A percentile compares a stretch with the other conserved stretches of the same genome.
Conservation (phyloP, 139 green algal genomes). For the Haematococcus lacustris region DNA sequence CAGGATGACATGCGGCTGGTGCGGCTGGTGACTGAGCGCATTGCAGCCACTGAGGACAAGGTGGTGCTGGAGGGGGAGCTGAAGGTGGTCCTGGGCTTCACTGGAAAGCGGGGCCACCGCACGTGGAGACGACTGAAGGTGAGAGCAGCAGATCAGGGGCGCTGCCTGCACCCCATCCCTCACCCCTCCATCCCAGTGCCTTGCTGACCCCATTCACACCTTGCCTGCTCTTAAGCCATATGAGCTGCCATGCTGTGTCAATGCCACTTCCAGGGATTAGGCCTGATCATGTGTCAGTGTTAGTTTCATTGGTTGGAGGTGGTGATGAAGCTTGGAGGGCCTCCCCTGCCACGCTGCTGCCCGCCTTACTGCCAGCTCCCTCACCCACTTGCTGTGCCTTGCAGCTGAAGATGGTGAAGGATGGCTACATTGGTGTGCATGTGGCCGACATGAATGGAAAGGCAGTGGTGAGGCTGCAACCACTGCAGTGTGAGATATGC, state of each 20-base stretch:
- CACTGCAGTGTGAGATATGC: no score
- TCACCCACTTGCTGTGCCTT: conserved; percentile 10
- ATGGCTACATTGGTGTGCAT: conserved; percentile 27
- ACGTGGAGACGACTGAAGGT: conserved; percentile 39
- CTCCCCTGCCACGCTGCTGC: no score
- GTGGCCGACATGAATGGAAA: conserved; percentile 17
- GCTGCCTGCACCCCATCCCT: no score
- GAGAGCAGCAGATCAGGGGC: neutral
- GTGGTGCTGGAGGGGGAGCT: conserved; percentile 42
- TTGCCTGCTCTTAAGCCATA: neutral
- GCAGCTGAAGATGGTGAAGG: conserved; percentile 23
- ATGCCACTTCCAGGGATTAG: no score
- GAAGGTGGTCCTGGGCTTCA: conserved; percentile 42
- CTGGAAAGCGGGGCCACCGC: conserved; percentile 25
- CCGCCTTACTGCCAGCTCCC: no score
- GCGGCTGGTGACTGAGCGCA: conserved; percentile 17
- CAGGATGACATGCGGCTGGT: conserved; percentile 27
- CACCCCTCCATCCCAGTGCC: neutral
- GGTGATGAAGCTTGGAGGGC: no score
- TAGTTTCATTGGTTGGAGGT: no score
- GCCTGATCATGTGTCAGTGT: no score
- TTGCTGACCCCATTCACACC: neutral
- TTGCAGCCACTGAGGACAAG: conserved; percentile 14
- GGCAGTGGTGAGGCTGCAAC: conserved; percentile 8
- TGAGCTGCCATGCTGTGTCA: neutral